A percentile compares a stretch with the other conserved stretches of the same genome.
phyloP scores from a whole-genome alignment of 2,329 filamentous ascomycete genomes.

The Sporothrix luriei region DNA sequence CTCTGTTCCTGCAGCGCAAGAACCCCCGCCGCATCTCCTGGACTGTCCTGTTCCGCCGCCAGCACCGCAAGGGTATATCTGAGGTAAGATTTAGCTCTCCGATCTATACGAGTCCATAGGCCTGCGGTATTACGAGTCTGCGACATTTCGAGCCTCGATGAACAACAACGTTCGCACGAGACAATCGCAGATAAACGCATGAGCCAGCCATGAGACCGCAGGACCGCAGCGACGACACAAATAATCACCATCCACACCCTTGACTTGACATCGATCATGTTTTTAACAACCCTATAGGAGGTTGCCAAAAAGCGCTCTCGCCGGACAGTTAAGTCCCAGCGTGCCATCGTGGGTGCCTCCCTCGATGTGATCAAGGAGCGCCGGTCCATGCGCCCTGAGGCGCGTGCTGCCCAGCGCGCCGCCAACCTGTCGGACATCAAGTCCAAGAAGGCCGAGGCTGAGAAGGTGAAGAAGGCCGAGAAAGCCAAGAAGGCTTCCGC shows the following conservation, averaged over 20 bases:
- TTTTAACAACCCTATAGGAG: conserved; percentile 65
- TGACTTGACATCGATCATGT: conserved; percentile 30
- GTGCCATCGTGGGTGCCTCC: conserved; percentile 97
- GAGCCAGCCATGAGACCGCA: not conserved
- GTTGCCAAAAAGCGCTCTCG: conserved; percentile 99
- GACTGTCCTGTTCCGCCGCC: conserved; percentile 96
- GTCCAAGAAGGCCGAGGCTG: conserved; percentile 91
- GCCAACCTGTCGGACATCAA: conserved; percentile 96
- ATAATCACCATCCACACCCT: conserved; percentile 2
- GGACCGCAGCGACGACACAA: not conserved
- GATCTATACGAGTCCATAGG: not conserved
- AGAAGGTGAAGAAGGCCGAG: conserved; percentile 96
- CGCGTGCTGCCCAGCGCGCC: conserved; percentile 84
- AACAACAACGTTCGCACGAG: not conserved
- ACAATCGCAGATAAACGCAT: not conserved
- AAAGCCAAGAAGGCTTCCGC: conserved; percentile 89
- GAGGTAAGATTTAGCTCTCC: conserved; percentile 69
- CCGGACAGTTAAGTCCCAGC: conserved; percentile 97
- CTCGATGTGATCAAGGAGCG: conserved; percentile 99
- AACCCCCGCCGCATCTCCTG: conserved; percentile 99
- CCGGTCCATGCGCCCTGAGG: conserved; percentile 91
- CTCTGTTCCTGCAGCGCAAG: conserved; percentile 99
- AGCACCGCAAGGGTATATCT: conserved; percentile 99
- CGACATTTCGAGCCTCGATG: not conserved
- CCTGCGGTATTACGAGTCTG: not conserved